These are phyloP conservation scores for Anacardium occidentale DNA, from an alignment of 345 rosid species.

Conservation along the genomic window DNA sequence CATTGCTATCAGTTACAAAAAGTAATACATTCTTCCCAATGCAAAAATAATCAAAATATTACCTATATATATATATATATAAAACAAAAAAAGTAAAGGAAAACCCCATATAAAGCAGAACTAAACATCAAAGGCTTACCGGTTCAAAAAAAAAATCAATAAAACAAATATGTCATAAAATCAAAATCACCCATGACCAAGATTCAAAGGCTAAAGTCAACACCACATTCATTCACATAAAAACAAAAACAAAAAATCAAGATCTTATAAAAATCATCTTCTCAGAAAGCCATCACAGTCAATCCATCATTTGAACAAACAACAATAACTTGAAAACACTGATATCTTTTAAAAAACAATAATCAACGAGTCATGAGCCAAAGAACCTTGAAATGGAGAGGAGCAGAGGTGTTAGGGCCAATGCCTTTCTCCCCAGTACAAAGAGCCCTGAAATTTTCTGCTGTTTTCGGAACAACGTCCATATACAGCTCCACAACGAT, in stretches of 20 bases:
- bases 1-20: too few species aligned
- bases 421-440: constrained; percentile 94
- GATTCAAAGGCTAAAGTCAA: not conserved
- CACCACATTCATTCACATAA: not conserved
- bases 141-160: too few species aligned
- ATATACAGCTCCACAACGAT: constrained; percentile 74
- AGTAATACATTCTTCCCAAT: not conserved
- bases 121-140: too few species aligned
- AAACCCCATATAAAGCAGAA: too few species aligned
- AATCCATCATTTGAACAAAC: constrained; percentile 7
- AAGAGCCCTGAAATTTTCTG: constrained; percentile 88
- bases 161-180: too few species aligned
- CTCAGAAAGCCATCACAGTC: not conserved
- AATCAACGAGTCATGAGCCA: not conserved
- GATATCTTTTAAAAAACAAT: not conserved
- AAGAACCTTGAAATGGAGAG: constrained; percentile 85
- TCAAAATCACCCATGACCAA: constrained; percentile 2
- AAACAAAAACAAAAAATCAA: not conserved
- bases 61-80: not conserved
- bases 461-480: constrained; percentile 87
- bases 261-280: not conserved
- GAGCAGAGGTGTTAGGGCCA: constrained; percentile 67
- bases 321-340: not conserved
- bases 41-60: not conserved
- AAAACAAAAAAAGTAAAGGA: too few species aligned